Percentiles rank a stretch among this genome's conserved stretches.
These are phyloP conservation scores for Globisporangium lucens DNA, from an alignment of 352 stramenopile species.

Conservation along the genomic window DNA sequence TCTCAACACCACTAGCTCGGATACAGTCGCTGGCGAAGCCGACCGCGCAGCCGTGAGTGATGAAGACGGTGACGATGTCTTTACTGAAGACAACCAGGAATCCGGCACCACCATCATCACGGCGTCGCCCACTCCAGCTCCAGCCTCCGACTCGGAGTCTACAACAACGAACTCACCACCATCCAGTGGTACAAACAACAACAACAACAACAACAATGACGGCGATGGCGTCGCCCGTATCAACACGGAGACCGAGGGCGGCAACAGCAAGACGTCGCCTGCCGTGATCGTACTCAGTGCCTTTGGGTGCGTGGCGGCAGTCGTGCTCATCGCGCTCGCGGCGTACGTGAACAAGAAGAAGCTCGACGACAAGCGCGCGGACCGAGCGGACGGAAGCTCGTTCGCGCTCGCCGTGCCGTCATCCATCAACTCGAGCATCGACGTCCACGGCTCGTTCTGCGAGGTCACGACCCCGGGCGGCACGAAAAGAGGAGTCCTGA, in stretches of 20 bases:
- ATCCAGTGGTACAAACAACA: constrained; percentile 4
- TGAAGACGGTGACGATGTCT: neutral
- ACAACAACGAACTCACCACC: neutral
- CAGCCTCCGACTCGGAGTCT: neutral
- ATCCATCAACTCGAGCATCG: neutral
- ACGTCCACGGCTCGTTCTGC: constrained; percentile 23
- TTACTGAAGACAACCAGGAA: neutral
- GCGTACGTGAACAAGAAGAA: constrained; percentile 28
- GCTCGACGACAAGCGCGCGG: constrained; percentile 19
- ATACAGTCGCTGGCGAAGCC: neutral
- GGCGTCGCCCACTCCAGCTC: neutral
- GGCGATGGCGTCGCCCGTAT: constrained; percentile 3
- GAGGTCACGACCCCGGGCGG: constrained; percentile 20
- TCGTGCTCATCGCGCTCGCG: constrained; percentile 28
- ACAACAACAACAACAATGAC: constrained; percentile 7
- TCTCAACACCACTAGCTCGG: neutral
- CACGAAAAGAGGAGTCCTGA: neutral
- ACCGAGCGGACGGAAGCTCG: constrained; percentile 16
- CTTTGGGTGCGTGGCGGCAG: constrained; percentile 19
- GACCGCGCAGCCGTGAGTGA: neutral
- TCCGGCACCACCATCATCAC: neutral
- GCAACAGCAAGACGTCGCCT: constrained; percentile 20
- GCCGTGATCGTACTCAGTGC: constrained; percentile 26
- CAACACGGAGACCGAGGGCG: constrained; percentile 12
- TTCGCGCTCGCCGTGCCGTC: constrained; percentile 6